Conservation (phyloP, 208 protist species). For the Wallacemonas rigidus region DNA sequence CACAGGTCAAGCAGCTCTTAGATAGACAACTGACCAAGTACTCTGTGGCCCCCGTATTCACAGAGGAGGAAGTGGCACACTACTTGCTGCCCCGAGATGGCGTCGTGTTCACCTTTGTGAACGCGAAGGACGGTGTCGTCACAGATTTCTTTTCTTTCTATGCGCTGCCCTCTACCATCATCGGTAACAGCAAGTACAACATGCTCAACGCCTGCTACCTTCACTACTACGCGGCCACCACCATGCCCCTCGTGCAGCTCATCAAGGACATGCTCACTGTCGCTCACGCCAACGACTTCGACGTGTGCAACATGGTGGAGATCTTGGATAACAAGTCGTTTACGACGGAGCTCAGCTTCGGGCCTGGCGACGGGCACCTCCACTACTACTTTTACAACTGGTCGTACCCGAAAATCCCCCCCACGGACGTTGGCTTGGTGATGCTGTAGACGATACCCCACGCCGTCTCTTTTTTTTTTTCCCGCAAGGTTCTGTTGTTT, state of each 20-base stretch:
- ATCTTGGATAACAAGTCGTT: slow-evolving; percentile 93
- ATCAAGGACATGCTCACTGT: slow-evolving; percentile 93
- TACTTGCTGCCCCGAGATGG: slow-evolving; percentile 94
- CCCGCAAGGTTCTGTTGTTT: background rate
- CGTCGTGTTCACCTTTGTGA: slow-evolving; percentile 96
- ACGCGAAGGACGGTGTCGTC: slow-evolving; percentile 80
- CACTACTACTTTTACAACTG: slow-evolving; percentile 99
- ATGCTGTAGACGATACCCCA: slow-evolving; percentile 80
- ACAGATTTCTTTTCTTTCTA: slow-evolving; percentile 99
- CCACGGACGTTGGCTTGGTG: slow-evolving; percentile 87
- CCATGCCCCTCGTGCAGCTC: slow-evolving; percentile 75
- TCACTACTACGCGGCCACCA: slow-evolving; percentile 97
- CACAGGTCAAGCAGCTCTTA: slow-evolving; percentile 75
- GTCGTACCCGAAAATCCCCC: slow-evolving; percentile 84
- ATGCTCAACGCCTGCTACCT: slow-evolving; percentile 95
- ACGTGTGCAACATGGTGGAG: slow-evolving; percentile 99
- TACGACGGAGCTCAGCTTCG: slow-evolving; percentile 97
- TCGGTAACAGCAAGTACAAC: slow-evolving; percentile 94
- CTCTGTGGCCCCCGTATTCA: slow-evolving; percentile 90
- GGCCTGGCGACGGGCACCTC: slow-evolving; percentile 96
- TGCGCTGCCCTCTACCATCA: slow-evolving; percentile 96
- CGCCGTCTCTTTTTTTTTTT: background rate
- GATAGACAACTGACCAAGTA: slow-evolving; percentile 74
- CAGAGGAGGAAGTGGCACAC: slow-evolving; percentile 94
- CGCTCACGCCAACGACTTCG: slow-evolving; percentile 90